Evolutionary conservation across 306 rosid genomes (phyloP).

Genomic region (Vicia sativa): DNA sequence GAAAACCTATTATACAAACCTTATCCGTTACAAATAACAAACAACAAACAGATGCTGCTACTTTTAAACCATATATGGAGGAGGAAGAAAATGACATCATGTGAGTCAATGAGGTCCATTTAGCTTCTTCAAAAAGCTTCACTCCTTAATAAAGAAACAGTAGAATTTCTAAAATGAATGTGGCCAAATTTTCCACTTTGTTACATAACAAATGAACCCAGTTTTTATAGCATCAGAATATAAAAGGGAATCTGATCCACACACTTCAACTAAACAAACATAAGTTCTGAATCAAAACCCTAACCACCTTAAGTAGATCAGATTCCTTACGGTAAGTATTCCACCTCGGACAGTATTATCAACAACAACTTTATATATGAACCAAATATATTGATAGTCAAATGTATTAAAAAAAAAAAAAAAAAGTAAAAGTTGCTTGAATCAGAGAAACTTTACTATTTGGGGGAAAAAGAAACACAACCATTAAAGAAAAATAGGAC

Average conservation of each 20-base stretch:
- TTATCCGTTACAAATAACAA: conserved; percentile 34
- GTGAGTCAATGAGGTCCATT: conserved; percentile 26
- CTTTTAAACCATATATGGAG: conserved; percentile 43
- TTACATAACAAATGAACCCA: conserved; percentile 23
- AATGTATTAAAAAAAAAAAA: too few species aligned
- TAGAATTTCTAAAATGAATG: conserved; percentile 25
- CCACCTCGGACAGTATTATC: too few species aligned
- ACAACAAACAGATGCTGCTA: conserved; percentile 45
- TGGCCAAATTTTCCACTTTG: not conserved
- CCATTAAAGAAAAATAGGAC: conserved; percentile 21
- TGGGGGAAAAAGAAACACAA: not conserved
- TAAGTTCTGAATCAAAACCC: too few species aligned
- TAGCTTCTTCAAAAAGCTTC: conserved; percentile 40
- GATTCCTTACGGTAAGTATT: too few species aligned
- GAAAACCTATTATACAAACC: conserved; percentile 44
- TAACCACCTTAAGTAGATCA: too few species aligned
- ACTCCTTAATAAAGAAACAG: conserved; percentile 9
- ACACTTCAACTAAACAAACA: conserved; percentile 5
- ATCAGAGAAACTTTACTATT: not conserved
- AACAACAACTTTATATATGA: too few species aligned
- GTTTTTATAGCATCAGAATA: conserved; percentile 21
- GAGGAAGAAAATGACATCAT: conserved; percentile 48
- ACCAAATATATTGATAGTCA: too few species aligned
- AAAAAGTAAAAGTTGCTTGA: too few species aligned
- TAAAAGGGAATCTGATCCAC: conserved; percentile 27